Evolutionary conservation across 108 stramenopile genomes (phyloP).

Genomic region (Cyclotella choctawhatcheeana): DNA sequence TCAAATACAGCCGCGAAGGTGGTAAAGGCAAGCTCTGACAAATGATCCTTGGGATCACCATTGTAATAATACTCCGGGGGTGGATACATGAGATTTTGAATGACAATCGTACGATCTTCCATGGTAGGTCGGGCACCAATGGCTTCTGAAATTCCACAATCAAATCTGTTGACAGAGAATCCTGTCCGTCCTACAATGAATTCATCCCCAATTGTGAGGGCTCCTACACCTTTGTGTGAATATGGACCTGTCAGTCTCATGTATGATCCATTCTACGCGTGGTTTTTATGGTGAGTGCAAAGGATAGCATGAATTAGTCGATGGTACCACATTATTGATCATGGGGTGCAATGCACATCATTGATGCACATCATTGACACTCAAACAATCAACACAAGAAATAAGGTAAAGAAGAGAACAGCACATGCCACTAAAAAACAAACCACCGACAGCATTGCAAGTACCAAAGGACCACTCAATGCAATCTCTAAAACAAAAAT

Average conservation of each 20-base stretch:
- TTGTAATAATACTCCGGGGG: constrained; percentile 84
- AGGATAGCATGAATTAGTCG: too few relatives aligned
- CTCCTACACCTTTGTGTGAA: constrained; percentile 79
- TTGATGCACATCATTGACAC: too few relatives aligned
- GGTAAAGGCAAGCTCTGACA: constrained; percentile 85
- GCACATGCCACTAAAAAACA: too few relatives aligned
- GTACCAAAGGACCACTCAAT: constrained; percentile 5
- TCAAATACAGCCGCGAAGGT: constrained; percentile 97
- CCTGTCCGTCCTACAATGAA: constrained; percentile 98
- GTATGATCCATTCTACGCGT: constrained; percentile 83
- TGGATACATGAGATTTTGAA: constrained; percentile 85
- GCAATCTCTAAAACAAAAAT: neutral
- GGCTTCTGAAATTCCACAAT: constrained; percentile 95
- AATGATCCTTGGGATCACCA: constrained; percentile 79
- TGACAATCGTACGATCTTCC: constrained; percentile 92
- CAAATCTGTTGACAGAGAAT: constrained; percentile 96
- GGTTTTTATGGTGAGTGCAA: neutral
- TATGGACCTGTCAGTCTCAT: constrained; percentile 91
- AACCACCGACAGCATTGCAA: too few relatives aligned
- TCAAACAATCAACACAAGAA: neutral
- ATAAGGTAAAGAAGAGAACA: too few relatives aligned
- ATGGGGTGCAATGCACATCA: too few relatives aligned
- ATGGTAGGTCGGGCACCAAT: constrained; percentile 93
- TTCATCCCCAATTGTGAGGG: constrained; percentile 87
- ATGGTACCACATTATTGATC: too few relatives aligned